Conservation (phyloP, 768 basidiomycete species). For the Pisolithus sp. region DNA sequence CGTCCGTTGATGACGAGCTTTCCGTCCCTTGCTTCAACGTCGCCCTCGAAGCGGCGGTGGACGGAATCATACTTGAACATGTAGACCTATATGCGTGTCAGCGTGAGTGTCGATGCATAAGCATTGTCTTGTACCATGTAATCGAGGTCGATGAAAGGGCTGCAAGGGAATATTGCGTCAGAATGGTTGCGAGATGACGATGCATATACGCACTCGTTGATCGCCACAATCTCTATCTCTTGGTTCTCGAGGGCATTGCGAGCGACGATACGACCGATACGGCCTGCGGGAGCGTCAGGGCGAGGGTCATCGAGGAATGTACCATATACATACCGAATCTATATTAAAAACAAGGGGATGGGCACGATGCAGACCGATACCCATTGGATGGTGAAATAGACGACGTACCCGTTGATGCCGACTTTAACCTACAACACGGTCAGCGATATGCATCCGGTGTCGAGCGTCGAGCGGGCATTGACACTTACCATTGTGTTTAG, state of each 20-base stretch:
- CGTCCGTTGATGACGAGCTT: constrained; percentile 86
- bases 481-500: constrained; percentile 23
- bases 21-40: constrained; percentile 74
- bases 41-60: constrained; percentile 88
- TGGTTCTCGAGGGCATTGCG: constrained; percentile 81
- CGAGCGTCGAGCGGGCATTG: background rate
- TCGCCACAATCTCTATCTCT: constrained; percentile 80
- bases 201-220: constrained; percentile 75
- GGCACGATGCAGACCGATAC: constrained; percentile 8
- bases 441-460: background rate
- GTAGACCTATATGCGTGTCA: constrained; percentile 58
- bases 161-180: constrained; percentile 26
- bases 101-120: background rate
- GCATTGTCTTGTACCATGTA: constrained; percentile 71
- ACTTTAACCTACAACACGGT: constrained; percentile 57
- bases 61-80: constrained; percentile 98
- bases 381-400: background rate
- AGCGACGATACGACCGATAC: constrained; percentile 98
- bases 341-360: constrained; percentile 8
- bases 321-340: constrained; percentile 61
- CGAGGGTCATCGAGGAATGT: background rate
- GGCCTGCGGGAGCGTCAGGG: constrained; percentile 45
- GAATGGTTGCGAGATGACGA: background rate
- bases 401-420: constrained; percentile 89
- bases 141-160: constrained; percentile 93